Conservation (phyloP, 169 alveolate genomes). For the Cystoisospora suis region DNA sequence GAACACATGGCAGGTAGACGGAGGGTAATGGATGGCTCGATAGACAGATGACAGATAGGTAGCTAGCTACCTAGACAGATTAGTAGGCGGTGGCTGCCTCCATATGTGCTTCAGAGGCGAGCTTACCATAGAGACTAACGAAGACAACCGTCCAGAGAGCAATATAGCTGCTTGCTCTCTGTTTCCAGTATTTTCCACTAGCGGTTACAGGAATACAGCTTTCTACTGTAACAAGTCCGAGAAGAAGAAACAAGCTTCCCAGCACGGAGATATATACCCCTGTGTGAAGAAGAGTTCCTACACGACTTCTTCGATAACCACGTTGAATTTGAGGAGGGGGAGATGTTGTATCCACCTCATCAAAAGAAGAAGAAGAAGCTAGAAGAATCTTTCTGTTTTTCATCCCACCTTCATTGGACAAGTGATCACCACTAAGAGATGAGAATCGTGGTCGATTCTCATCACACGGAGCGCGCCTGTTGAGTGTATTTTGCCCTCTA, state of each 20-base stretch:
- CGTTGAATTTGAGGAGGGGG: no score
- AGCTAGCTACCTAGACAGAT: no score
- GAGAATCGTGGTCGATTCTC: no score
- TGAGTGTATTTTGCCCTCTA: not conserved
- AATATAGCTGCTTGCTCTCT: conserved; percentile 1
- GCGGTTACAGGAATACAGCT: not conserved
- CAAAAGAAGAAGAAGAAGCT: not conserved
- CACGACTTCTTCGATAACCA: not conserved
- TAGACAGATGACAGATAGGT: no score
- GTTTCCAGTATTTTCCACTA: not conserved
- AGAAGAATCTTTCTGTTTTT: not conserved
- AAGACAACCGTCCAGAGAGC: not conserved
- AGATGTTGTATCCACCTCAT: not conserved
- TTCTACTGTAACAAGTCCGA: not conserved
- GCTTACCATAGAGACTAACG: not conserved
- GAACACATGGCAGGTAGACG: no score
- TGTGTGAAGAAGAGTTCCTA: not conserved
- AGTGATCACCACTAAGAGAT: no score
- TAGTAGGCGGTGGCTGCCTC: no score
- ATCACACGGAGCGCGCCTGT: no score
- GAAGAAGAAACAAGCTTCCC: not conserved
- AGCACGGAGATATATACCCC: not conserved
- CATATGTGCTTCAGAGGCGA: no score
- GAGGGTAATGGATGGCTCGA: no score
- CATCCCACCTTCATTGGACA: not conserved